Evolutionary conservation across 192 early-diverging fungal species (phyloP).

Genomic region (Kappamyces sp.): DNA sequence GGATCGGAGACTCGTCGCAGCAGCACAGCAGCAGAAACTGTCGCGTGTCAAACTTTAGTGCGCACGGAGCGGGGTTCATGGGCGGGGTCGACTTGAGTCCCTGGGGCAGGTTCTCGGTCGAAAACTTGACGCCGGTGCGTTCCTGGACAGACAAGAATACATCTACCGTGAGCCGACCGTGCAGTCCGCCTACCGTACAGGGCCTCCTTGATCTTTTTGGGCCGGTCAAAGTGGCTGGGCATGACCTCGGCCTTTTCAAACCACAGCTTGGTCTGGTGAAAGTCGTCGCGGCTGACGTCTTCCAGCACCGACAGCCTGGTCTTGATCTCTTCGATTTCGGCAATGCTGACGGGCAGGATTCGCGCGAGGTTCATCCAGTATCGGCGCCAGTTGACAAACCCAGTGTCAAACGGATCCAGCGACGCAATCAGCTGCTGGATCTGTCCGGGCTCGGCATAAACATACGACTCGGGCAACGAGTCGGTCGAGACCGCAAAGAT

Average conservation of each 20-base stretch:
- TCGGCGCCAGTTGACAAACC: conserved; percentile 45
- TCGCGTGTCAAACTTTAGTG: neutral
- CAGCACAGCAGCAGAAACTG: conserved; percentile 9
- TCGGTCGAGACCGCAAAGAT: conserved; percentile 30
- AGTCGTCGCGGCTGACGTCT: conserved; percentile 35
- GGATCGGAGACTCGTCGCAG: conserved; percentile 4
- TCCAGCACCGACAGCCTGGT: neutral
- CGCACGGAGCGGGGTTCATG: neutral
- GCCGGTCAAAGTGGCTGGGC: conserved; percentile 36
- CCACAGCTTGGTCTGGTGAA: conserved; percentile 35
- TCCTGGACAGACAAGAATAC: conserved; percentile 4
- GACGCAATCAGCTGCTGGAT: conserved; percentile 39
- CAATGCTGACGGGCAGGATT: conserved; percentile 35
- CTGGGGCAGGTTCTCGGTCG: neutral
- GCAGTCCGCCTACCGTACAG: conserved; percentile 29
- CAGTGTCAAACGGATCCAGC: conserved; percentile 49
- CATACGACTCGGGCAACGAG: conserved; percentile 40
- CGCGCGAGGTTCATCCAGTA: conserved; percentile 35
- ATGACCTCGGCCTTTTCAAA: conserved; percentile 38
- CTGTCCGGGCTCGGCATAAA: conserved; percentile 27
- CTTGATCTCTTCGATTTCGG: neutral
- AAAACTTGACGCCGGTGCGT: neutral
- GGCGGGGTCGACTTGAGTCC: too few species aligned
- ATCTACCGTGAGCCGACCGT: neutral
- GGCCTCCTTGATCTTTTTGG: conserved; percentile 42